Base-by-base conservation (phyloP, 139 green algal genomes). In the Micractinium sp. region DNA sequence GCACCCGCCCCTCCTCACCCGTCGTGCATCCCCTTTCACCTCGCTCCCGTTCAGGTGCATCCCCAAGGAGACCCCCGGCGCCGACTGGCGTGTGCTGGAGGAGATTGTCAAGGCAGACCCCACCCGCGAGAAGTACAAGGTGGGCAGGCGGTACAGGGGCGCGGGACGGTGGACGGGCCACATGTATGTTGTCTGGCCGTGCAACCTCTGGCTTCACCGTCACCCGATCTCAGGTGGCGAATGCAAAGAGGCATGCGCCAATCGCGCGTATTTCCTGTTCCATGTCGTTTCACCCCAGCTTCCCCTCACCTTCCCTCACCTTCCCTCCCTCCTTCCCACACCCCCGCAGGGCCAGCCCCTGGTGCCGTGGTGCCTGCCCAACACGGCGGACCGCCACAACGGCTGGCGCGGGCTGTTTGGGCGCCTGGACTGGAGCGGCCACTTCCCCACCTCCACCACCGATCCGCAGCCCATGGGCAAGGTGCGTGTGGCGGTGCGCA, bases 381-480 rank as follows among this genome's bases (percentile, higher is more conserved):
- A 99, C 94, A 99, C 97, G 12, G 95, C 95, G 22, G 95, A 96
- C 88, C 92, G 97, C 41, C 97, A 99, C 93, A 99, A 99, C 92
- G 95, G 96, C 88, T 99, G 97, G 97, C 93, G 98, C 22, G 97
- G 97, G 29, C 94, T 99, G 85, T 99, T 98, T 92, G 97, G 97
- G 9, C 94, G 97, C 19, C 92, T 99, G 61, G 97, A 99, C 93
- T 96, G 90, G 74, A 77, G 90, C 19, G 97, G 97, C n/a, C 98
- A 99, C 93, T 99, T 99, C 95, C 97, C 97, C 89, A 99, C 97
- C 81, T 97, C 95, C 88, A 98, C 96, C 87, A 99, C 97, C 31
- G 97, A 99, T 93, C 97, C 97, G 14, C 96, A 99, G 93, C 97
- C 97, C 88, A 99, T 99, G 97, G 97, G 97, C 93, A 99, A 99